Evolutionary conservation across 106 monocot genomes (phyloP), one percentile per base, ranked within the genome.

Genomic region (Apostasia ramifera): DNA sequence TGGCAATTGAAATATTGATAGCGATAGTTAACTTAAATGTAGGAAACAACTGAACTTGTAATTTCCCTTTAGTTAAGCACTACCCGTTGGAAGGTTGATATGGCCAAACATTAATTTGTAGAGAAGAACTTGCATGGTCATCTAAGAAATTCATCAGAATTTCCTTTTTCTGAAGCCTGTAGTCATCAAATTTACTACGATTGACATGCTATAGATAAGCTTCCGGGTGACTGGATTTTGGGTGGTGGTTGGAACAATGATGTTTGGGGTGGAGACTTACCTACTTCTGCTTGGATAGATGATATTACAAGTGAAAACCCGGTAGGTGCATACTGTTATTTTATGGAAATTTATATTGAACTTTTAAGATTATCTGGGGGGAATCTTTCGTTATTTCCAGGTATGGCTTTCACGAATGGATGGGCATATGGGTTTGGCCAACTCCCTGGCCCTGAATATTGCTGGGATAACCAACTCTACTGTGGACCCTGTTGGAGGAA

Each of bases 201-300:
- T 26, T 26, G 26, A 26, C 26, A 26, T n/a, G 37, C 54, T 9
- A 63, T 75, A 97, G 95, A 78, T 76, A 87, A 82, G 72, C 49
- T 43, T 58, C 71, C 75, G 73, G 97, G 97, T 71, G 84, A 86
- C 13, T 98, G 92, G 97, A 42, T 98, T 15, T 76, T 98, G 76
- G 97, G 92, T 63, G 80, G 89, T 57, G 89, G 97, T 57, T 98
- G 92, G 97, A 98, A 92, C 71, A 90, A 89, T 80, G 87, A 92
- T 69, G 50, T 83, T 6, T 98, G 92, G 92, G 89, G 82, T 64
- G 95, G 95, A 74, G 84, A 85, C 26, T 81, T 85, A 41, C 97
- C 97, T 66, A 41, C 44, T 65, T 47, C 84, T 71, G 83, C 86
- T 61, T 98, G 97, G 92, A 77, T 98, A 76, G 92, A 98, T 83